A percentile compares a stretch with the other conserved stretches of the same genome.
Evolutionary conservation across 192 early-diverging fungal genomes (phyloP).

Genomic region (Mortierella claussenii): DNA sequence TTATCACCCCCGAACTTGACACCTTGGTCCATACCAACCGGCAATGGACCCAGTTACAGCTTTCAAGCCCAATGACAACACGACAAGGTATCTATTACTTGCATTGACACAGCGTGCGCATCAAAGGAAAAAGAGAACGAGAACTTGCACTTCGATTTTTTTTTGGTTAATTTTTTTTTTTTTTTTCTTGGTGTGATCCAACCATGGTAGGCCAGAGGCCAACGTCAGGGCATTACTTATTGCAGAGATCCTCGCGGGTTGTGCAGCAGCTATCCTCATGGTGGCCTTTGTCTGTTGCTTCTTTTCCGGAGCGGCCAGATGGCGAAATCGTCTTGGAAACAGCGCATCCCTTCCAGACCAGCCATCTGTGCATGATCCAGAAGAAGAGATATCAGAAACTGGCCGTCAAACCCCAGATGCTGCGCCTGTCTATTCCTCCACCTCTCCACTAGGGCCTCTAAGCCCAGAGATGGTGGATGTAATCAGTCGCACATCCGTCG

Average conservation of each 20-base stretch:
- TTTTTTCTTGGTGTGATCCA: neutral
- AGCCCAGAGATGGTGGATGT: slow-evolving; percentile 44
- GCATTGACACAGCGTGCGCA: too few relatives aligned
- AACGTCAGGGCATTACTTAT: slow-evolving; percentile 17
- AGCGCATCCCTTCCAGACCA: neutral
- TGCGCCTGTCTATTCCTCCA: slow-evolving; percentile 30
- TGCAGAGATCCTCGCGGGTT: slow-evolving; percentile 38
- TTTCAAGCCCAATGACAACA: too few relatives aligned
- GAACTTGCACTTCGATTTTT: neutral
- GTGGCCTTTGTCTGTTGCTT: slow-evolving; percentile 33
- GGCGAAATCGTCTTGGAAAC: neutral
- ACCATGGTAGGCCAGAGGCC: neutral
- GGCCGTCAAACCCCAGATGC: slow-evolving; percentile 35
- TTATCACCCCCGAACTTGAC: neutral
- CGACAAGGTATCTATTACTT: too few relatives aligned
- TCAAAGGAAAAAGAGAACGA: too few relatives aligned
- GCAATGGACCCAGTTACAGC: slow-evolving; percentile 18
- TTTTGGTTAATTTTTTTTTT: neutral
- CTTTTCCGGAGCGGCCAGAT: slow-evolving; percentile 25
- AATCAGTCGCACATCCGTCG: slow-evolving; percentile 27
- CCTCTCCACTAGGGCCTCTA: slow-evolving; percentile 36
- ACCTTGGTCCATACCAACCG: slow-evolving; percentile 7
- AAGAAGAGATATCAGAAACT: slow-evolving; percentile 1
- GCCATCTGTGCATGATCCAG: neutral
- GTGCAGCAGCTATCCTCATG: slow-evolving; percentile 16